Percentiles rank a stretch among this genome's conserved stretches.
Evolutionary conservation across 305 asterid species (phyloP).

Genomic region (Striga hermonthica): DNA sequence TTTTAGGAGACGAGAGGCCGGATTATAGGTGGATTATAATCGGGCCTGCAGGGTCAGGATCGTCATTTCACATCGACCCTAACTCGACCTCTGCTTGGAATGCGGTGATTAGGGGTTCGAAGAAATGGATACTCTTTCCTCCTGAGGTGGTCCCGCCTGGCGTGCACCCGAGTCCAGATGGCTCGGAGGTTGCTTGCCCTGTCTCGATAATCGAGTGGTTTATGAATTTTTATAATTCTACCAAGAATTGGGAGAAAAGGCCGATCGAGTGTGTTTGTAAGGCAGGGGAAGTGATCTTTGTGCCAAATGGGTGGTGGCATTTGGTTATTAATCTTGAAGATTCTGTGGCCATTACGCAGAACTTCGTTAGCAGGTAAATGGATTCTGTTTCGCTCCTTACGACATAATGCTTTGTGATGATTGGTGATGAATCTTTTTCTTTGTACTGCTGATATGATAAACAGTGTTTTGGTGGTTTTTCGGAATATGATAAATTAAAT

Average conservation of each 20-base stretch:
- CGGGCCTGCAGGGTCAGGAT: slow-evolving; percentile 95
- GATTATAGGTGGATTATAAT: slow-evolving; percentile 91
- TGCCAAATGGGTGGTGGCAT: slow-evolving; percentile 99
- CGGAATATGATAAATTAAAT: neutral
- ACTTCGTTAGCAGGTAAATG: slow-evolving; percentile 87
- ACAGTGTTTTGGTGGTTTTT: neutral
- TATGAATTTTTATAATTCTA: slow-evolving; percentile 81
- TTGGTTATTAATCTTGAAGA: slow-evolving; percentile 91
- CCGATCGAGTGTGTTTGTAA: slow-evolving; percentile 87
- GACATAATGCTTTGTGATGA: neutral
- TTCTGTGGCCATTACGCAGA: slow-evolving; percentile 94
- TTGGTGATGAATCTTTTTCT: neutral
- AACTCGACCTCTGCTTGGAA: slow-evolving; percentile 99
- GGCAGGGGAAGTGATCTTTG: slow-evolving; percentile 91
- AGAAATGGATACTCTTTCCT: slow-evolving; percentile 93
- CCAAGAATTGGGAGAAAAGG: slow-evolving; percentile 64
- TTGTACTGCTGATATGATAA: neutral
- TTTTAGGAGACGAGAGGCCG: slow-evolving; percentile 79
- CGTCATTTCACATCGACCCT: slow-evolving; percentile 97
- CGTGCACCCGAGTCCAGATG: slow-evolving; percentile 92
- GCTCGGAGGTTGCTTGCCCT: slow-evolving; percentile 94
- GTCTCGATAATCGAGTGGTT: slow-evolving; percentile 96
- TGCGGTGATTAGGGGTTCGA: slow-evolving; percentile 88
- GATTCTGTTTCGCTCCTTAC: slow-evolving; percentile 21
- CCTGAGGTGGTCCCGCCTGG: slow-evolving; percentile 98